Evolutionary conservation across 2,329 filamentous ascomycete genomes (phyloP).

Genomic region (Aspergillus sp.): DNA sequence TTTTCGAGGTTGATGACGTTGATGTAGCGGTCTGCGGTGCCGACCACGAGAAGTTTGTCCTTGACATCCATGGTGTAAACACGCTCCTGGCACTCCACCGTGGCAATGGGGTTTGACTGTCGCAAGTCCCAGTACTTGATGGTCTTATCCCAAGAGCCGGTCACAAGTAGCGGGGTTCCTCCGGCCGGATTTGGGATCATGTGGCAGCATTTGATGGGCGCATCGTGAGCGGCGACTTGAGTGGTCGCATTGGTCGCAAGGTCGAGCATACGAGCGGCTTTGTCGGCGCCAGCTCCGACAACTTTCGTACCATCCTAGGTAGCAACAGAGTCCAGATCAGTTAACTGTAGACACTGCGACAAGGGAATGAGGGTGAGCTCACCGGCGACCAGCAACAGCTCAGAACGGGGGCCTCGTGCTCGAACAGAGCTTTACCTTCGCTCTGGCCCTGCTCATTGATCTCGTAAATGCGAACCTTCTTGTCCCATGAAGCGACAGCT

Average conservation of each 20-base stretch:
- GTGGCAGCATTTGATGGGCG: conserved; percentile 74
- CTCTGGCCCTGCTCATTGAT: conserved; percentile 76
- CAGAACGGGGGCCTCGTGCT: conserved; percentile 82
- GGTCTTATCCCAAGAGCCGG: conserved; percentile 68
- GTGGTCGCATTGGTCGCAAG: conserved; percentile 60
- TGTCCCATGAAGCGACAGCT: conserved; percentile 93
- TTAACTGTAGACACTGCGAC: background rate
- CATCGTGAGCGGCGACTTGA: conserved; percentile 82
- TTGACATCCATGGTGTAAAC: conserved; percentile 88
- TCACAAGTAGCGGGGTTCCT: conserved; percentile 75
- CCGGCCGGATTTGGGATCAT: conserved; percentile 68
- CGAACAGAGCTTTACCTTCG: conserved; percentile 81
- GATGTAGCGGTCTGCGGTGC: conserved; percentile 93
- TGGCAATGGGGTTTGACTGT: conserved; percentile 48
- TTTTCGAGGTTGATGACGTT: conserved; percentile 90
- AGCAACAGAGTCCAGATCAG: conserved; percentile 8
- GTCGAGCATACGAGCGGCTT: conserved; percentile 85
- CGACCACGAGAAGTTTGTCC: conserved; percentile 84
- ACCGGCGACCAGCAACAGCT: conserved; percentile 88
- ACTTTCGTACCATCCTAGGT: conserved; percentile 86
- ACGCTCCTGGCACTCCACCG: conserved; percentile 54
- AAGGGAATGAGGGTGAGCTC: conserved; percentile 36
- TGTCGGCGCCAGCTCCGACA: conserved; percentile 85
- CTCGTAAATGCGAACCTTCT: conserved; percentile 96
- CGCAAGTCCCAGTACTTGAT: conserved; percentile 61